Percentiles rank a stretch among this genome's conserved stretches.
Evolutionary conservation across 345 rosid species (phyloP).

Genomic region (Kandelia obovata): DNA sequence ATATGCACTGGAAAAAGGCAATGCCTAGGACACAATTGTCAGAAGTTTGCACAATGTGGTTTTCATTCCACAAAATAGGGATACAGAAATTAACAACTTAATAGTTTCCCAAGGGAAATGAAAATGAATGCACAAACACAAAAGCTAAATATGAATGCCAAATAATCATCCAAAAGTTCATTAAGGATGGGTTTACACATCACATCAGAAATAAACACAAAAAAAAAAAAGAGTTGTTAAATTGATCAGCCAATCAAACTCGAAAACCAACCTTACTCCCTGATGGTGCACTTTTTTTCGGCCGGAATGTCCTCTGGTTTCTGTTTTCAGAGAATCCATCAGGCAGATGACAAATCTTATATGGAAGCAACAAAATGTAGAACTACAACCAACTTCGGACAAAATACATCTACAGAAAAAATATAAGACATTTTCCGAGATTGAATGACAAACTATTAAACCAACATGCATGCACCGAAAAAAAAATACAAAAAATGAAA

Average conservation of each 20-base stretch:
- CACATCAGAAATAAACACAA: not conserved
- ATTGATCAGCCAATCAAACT: not conserved
- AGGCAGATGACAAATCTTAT: conserved; percentile 12
- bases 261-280: conserved; percentile 83
- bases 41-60: not conserved
- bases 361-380: not conserved
- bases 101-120: not conserved
- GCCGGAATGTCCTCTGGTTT: conserved; percentile 96
- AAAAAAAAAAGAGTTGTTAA: not conserved
- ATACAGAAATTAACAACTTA: not conserved
- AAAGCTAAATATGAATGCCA: not conserved
- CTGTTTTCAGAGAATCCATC: conserved; percentile 38
- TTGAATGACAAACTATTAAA: too few relatives aligned
- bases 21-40: too few relatives aligned
- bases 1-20: too few relatives aligned
- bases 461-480: too few relatives aligned
- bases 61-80: not conserved
- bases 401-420: not conserved
- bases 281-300: conserved; percentile 94
- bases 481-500: too few relatives aligned
- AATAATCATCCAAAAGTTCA: not conserved
- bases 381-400: not conserved
- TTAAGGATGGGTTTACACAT: not conserved
- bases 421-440: too few relatives aligned
- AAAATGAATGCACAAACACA: not conserved